Evolutionary conservation across 441 rosid species (phyloP), one percentile per base, ranked within the genome.

Genomic region (Theobroma grandiflorum): DNA sequence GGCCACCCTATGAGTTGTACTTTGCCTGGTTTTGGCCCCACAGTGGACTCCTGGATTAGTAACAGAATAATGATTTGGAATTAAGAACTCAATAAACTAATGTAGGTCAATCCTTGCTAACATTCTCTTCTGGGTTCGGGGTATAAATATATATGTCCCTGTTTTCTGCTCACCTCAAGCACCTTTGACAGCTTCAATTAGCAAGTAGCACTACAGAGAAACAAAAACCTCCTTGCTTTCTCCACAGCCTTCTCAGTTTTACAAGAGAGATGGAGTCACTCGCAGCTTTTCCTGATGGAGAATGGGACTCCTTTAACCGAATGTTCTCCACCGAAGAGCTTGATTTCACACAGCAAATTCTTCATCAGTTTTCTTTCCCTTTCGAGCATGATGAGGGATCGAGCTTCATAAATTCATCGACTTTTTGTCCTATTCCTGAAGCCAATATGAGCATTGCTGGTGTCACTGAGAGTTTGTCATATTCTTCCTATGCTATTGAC

Each of bases 201-300:
- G 57, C 82, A 84, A 75, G 83, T 65, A 85, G 45, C 64, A 84
- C 57, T 79, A 62, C 43, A 84, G 33, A 49, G 76, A 78, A 63
- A 79, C 68, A 81, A 80, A 71, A 81, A 64, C 72, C 47, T 55
- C 78, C 83, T 75, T 72, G 22, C 72, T 82, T 81, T 79, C 85
- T 75, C 14, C 59, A n/a, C 20, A 75, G 78, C 75, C 73, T 80
- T 81, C 38, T 49, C 20, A 26, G 15, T 12, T 26, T 76, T 79
- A 40, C 70, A 63, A 70, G 78, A 81, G 70, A 75, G 59, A 83
- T 85, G 85, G 83, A 86, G 86, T 22, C 82, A 40, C 42, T 86
- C 72, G 91, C 84, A 82, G 86, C 87, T 65, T 89, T 87, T 80
- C 91, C 89, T 81, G 91, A 87, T 67, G 93, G 89, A 82, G 94